Evolutionary conservation across 2,329 filamentous ascomycete genomes (phyloP).

Genomic region (Lasiodiplodia theobromae): DNA sequence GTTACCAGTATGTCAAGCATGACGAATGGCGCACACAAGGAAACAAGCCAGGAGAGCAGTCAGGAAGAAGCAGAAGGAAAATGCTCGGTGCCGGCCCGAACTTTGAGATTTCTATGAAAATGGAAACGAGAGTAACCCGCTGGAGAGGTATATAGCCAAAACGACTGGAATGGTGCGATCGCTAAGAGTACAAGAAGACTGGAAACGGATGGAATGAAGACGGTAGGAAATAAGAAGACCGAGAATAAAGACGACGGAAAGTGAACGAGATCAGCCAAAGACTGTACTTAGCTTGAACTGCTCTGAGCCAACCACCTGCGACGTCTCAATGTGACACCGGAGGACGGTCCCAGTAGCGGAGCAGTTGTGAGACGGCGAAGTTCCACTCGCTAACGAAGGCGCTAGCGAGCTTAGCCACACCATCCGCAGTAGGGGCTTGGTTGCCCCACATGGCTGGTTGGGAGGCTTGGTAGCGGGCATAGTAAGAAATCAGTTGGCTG

Average conservation of each 20-base stretch:
- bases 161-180: not conserved
- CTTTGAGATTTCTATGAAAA: not conserved
- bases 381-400: slow-evolving; percentile 74
- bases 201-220: not conserved
- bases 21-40: not conserved
- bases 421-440: slow-evolving; percentile 61
- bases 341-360: slow-evolving; percentile 70
- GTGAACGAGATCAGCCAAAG: not conserved
- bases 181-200: not conserved
- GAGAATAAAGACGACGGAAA: not conserved
- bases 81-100: slow-evolving; percentile 2
- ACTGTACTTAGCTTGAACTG: not conserved
- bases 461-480: slow-evolving; percentile 67
- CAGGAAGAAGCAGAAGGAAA: not conserved
- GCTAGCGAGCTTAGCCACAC: slow-evolving; percentile 64
- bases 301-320: not conserved
- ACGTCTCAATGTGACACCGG: slow-evolving; percentile 47
- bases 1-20: not conserved
- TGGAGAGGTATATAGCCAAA: not conserved
- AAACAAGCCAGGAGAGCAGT: not conserved
- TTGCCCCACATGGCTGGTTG: slow-evolving; percentile 75
- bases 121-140: not conserved
- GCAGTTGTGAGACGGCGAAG: slow-evolving; percentile 68
- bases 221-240: too few relatives aligned
- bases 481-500: slow-evolving; percentile 67